A percentile compares a stretch with the other conserved stretches of the same genome.
phyloP scores from a whole-genome alignment of 2,329 filamentous ascomycete species.

The Ophiocordyceps camponoti-floridani region DNA sequence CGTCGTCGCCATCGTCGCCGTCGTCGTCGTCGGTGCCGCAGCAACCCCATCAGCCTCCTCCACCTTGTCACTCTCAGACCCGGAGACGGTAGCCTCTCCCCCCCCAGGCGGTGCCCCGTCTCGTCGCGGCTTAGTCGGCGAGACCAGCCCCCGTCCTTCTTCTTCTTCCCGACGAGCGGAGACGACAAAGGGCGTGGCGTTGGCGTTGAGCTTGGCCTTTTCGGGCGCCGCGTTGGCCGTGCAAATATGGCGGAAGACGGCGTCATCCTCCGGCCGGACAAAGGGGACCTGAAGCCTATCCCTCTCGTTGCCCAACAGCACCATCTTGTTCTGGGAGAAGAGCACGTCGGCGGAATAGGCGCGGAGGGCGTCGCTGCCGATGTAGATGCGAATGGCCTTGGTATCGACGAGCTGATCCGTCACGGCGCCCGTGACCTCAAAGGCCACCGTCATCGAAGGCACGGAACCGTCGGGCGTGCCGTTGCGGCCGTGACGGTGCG shows the following conservation, averaged over 20 bases:
- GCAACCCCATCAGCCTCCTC: constrained; percentile 5
- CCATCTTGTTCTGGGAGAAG: constrained; percentile 81
- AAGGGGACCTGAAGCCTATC: constrained; percentile 83
- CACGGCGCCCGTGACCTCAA: constrained; percentile 44
- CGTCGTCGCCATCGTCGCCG: too few relatives aligned
- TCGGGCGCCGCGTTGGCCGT: constrained; percentile 39
- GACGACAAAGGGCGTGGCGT: constrained; percentile 21
- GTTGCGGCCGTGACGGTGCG: constrained; percentile 56
- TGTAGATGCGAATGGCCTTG: constrained; percentile 63
- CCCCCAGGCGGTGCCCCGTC: constrained; percentile 16
- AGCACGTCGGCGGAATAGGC: constrained; percentile 78
- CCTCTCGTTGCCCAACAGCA: constrained; percentile 69
- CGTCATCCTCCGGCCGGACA: constrained; percentile 78
- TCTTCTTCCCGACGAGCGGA: constrained; percentile 7
- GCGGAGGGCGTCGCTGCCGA: constrained; percentile 77
- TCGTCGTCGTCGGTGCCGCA: too few relatives aligned
- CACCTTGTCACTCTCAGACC: constrained; percentile 23
- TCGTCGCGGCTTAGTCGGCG: constrained; percentile 10
- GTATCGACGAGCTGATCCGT: constrained; percentile 26
- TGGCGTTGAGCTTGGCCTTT: constrained; percentile 40
- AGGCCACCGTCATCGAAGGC: constrained; percentile 63
- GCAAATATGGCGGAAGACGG: constrained; percentile 57
- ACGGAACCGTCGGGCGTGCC: constrained; percentile 50
- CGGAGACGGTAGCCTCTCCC: constrained; percentile 23
- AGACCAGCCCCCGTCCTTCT: constrained; percentile 14